phyloP scores from a whole-genome alignment of 176 grass and related monocot species.

The Dendrocalamus sinicus region DNA sequence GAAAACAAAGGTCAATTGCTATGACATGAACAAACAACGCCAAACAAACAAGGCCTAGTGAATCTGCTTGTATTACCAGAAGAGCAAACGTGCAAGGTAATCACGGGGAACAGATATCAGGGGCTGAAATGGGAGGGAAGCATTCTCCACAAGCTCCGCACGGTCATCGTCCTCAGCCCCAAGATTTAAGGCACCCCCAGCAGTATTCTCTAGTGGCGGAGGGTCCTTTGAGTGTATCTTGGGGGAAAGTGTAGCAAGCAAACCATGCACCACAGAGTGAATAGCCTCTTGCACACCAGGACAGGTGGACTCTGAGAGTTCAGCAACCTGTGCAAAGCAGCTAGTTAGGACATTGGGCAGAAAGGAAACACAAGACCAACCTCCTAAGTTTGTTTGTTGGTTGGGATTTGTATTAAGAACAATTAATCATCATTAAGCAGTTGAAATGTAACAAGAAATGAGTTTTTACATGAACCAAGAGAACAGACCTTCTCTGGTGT shows the following conservation, averaged over 20 bases:
- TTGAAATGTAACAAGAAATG: not conserved
- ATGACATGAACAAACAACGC: not conserved
- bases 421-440: slow-evolving; percentile 16
- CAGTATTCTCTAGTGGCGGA: slow-evolving; percentile 47
- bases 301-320: slow-evolving; percentile 87
- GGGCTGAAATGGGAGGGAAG: slow-evolving; percentile 75
- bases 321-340: slow-evolving; percentile 71
- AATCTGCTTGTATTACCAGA: slow-evolving; percentile 68
- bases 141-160: slow-evolving; percentile 76
- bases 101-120: slow-evolving; percentile 82
- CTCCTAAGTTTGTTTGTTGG: not conserved
- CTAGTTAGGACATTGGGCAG: slow-evolving; percentile 18
- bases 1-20: slow-evolving; percentile 21
- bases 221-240: slow-evolving; percentile 77
- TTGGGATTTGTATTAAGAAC: not conserved
- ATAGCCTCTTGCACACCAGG: slow-evolving; percentile 77
- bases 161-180: slow-evolving; percentile 60
- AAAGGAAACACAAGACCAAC: not conserved
- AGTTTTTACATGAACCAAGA: not conserved
- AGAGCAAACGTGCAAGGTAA: slow-evolving; percentile 91
- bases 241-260: slow-evolving; percentile 90
- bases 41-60: not conserved
- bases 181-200: slow-evolving; percentile 55
- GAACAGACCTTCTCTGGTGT: slow-evolving; percentile 79
- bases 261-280: slow-evolving; percentile 87